Evolutionary conservation across 1,284 basidiomycete genomes (phyloP), one percentile per base, ranked within the genome.

Genomic region (Cutaneotrichosporon sp.): DNA sequence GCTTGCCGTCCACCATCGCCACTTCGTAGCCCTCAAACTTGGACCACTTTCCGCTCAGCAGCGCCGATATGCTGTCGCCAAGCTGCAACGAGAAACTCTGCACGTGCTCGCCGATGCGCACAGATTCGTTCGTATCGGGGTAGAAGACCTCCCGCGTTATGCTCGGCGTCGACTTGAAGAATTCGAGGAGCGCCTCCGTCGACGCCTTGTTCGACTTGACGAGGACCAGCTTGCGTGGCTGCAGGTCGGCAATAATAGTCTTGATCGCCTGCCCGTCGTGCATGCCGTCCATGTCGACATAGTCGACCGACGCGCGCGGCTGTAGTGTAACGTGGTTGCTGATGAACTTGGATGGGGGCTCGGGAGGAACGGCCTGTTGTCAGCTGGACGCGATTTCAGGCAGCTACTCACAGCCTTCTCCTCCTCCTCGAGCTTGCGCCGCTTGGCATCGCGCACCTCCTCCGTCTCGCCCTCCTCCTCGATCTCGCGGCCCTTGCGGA

Each of bases 11-110:
- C 47, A 98, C 87, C 77, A 90, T 94, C 21, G 90, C 92, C 49
- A 99, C 90, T 78, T 98, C 93, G 76, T 95, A 98, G 73, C 97
- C 96, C 74, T 99, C 97, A 75, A 97, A 97, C 90, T 90, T 86
- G 13, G 93, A 95, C 88, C 97, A 90, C 76, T 89, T 89, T 65
- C 72, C 69, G 9, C 61, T 64, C 26, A 98, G 81, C 2, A 87
- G 86, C 4, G 84, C 85, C 68, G 73, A 97, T 81, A 65, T 97
- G 82, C 70, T 90, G 87, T 99, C 97, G 65, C 92, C 93, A 55
- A 99, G 86, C 11, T 91, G 91, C 67, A 99, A 89, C 1, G 94
- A 94, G 81, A 93, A 99, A 74, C 88, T 92, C 73, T 91, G 92
- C 14, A 92, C 96, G 71, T 97, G 92, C 79, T 98, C 94, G 50